A percentile compares a stretch with the other conserved stretches of the same genome.
Conservation (phyloP, 2,329 filamentous ascomycete species). For the Aureobasidium sp. region DNA sequence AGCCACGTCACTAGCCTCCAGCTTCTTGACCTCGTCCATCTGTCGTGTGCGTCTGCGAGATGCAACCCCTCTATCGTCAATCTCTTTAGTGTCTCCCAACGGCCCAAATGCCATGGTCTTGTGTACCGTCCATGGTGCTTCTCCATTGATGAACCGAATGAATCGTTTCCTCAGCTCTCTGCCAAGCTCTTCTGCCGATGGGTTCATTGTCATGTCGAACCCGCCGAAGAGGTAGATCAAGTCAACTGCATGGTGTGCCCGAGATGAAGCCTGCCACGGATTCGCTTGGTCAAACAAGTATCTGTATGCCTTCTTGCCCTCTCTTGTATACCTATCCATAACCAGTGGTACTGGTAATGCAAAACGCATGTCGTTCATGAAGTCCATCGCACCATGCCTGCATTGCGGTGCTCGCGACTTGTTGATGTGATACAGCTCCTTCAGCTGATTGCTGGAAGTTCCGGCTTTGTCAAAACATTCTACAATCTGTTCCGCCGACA, state of each 20-base stretch:
- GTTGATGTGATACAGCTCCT: slow-evolving; percentile 37
- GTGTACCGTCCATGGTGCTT: slow-evolving; percentile 31
- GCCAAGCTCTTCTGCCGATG: slow-evolving; percentile 29
- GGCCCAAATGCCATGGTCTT: slow-evolving; percentile 36
- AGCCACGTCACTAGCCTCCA: slow-evolving; percentile 26
- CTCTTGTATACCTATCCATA: slow-evolving; percentile 15
- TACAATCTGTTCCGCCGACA: slow-evolving; percentile 29
- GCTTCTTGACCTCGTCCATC: slow-evolving; percentile 26
- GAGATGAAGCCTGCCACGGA: slow-evolving; percentile 41
- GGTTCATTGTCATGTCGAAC: slow-evolving; percentile 32
- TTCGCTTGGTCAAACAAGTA: slow-evolving; percentile 42
- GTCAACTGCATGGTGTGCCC: slow-evolving; percentile 44
- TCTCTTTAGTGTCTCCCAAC: slow-evolving; percentile 29
- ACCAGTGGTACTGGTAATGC: slow-evolving; percentile 24
- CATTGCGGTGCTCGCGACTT: slow-evolving; percentile 33
- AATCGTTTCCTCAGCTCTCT: slow-evolving; percentile 35
- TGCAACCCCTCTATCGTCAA: slow-evolving; percentile 29
- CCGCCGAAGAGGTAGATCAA: slow-evolving; percentile 40
- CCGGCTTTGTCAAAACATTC: slow-evolving; percentile 29
- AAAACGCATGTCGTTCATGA: slow-evolving; percentile 31
- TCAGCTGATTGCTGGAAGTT: slow-evolving; percentile 29
- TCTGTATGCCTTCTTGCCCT: slow-evolving; percentile 29
- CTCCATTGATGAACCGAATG: slow-evolving; percentile 34
- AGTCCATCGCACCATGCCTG: slow-evolving; percentile 36
- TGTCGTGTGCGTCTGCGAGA: slow-evolving; percentile 29